Conservation (phyloP, 495 filamentous ascomycete genomes). For the Penicillium steckii region DNA sequence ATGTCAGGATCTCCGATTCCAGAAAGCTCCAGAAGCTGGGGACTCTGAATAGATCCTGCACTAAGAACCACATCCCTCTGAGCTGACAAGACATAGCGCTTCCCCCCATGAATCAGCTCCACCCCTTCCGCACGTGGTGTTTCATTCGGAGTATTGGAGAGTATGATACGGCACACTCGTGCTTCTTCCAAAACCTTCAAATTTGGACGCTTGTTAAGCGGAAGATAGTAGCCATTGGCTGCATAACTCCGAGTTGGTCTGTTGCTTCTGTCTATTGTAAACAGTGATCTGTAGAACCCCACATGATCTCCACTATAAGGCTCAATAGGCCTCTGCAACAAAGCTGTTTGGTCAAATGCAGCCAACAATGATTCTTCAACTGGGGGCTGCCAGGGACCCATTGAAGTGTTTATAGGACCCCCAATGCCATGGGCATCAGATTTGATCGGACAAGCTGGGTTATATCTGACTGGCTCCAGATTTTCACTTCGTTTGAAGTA, state of each 20-base stretch:
- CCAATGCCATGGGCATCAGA: background rate
- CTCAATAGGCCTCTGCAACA: conserved; percentile 1
- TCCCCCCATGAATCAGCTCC: background rate
- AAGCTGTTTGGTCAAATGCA: conserved; percentile 2
- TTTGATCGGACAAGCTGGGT: conserved; percentile 1
- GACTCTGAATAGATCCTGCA: conserved; percentile 44
- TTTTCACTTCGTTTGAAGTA: conserved; percentile 37
- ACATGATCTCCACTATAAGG: conserved; percentile 18
- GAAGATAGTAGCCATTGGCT: conserved; percentile 18
- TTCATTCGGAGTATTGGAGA: background rate
- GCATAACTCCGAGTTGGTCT: conserved; percentile 46
- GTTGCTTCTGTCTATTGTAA: conserved; percentile 30
- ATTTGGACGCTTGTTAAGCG: conserved; percentile 4
- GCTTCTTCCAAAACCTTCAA: conserved; percentile 2
- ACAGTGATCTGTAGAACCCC: conserved; percentile 18
- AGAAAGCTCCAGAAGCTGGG: conserved; percentile 51
- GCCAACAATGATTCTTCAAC: conserved; percentile 9
- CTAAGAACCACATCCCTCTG: conserved; percentile 49
- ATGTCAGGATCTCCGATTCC: conserved; percentile 39
- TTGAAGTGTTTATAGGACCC: conserved; percentile 1
- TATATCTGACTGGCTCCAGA: conserved; percentile 2
- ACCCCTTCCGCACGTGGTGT: background rate
- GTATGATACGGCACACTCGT: background rate
- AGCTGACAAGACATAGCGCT: conserved; percentile 35
- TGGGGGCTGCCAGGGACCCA: background rate